Conservation (phyloP, 2,329 filamentous ascomycete genomes). For the Calonectria ilicicola region DNA sequence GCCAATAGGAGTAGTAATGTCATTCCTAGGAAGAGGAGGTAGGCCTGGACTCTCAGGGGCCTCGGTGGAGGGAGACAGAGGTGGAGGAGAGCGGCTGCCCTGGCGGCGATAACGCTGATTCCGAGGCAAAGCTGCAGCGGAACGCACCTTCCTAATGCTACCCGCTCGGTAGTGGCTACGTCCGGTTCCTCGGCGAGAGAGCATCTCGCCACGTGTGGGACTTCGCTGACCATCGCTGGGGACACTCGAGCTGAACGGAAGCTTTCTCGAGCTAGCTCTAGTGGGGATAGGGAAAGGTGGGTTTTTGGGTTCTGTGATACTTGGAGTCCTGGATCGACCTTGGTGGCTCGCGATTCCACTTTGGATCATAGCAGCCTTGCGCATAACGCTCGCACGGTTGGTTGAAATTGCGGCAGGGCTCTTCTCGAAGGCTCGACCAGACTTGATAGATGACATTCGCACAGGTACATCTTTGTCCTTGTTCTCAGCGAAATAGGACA, state of each 20-base stretch:
- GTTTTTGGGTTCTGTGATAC: constrained; percentile 67
- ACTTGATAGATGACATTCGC: constrained; percentile 42
- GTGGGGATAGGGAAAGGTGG: constrained; percentile 95
- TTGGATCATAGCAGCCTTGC: constrained; percentile 83
- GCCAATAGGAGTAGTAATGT: constrained; percentile 72
- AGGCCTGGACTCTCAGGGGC: constrained; percentile 76
- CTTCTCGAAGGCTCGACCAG: constrained; percentile 53
- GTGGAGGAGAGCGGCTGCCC: constrained; percentile 71
- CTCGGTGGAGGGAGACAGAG: constrained; percentile 76
- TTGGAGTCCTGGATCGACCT: constrained; percentile 74
- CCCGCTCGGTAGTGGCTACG: constrained; percentile 64
- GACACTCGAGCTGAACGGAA: constrained; percentile 73
- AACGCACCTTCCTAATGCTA: constrained; percentile 86
- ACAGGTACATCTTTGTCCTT: constrained; percentile 46
- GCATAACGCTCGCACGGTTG: constrained; percentile 72
- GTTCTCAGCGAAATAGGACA: constrained; percentile 56
- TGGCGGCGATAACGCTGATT: constrained; percentile 62
- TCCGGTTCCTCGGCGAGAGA: constrained; percentile 64
- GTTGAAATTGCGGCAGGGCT: constrained; percentile 49
- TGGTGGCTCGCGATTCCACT: constrained; percentile 80
- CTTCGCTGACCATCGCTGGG: constrained; percentile 81
- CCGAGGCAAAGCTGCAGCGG: constrained; percentile 78
- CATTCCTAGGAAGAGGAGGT: constrained; percentile 80
- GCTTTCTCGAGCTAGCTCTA: constrained; percentile 85
- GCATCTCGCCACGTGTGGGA: constrained; percentile 73